These are phyloP conservation scores for Gossypioides kirkii DNA, from an alignment of 345 rosid genomes.

Conservation along the genomic window DNA sequence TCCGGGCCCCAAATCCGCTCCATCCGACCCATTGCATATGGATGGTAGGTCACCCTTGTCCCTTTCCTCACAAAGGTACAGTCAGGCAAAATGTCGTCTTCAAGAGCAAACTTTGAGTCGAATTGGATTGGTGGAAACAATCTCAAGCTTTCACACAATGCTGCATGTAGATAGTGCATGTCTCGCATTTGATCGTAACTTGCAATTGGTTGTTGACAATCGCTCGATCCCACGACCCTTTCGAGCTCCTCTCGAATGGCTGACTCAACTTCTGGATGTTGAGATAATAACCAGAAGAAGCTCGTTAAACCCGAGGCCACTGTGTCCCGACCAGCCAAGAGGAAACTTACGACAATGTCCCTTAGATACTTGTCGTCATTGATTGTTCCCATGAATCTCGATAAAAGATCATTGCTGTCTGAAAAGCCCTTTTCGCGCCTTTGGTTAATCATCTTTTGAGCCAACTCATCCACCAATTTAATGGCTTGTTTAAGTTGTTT, in stretches of 20 bases:
- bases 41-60: slow-evolving; percentile 50
- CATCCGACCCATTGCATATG: slow-evolving; percentile 53
- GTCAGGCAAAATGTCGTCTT: neutral
- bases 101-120: neutral
- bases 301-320: neutral
- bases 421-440: slow-evolving; percentile 25
- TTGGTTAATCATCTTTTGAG: slow-evolving; percentile 8
- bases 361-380: slow-evolving; percentile 52
- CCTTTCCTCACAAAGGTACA: slow-evolving; percentile 26
- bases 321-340: slow-evolving; percentile 51
- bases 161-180: neutral
- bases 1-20: neutral
- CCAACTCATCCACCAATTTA: neutral
- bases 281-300: neutral
- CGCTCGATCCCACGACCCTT: neutral
- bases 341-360: slow-evolving; percentile 63
- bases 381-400: slow-evolving; percentile 1
- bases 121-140: slow-evolving; percentile 15
- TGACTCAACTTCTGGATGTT: neutral
- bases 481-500: neutral
- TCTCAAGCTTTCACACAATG: slow-evolving; percentile 44
- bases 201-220: neutral
- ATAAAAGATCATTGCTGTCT: neutral
- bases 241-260: neutral
- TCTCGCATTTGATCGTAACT: neutral